Evolutionary conservation across 176 grass and related monocot species (phyloP).

Genomic region (Poa pratensis): DNA sequence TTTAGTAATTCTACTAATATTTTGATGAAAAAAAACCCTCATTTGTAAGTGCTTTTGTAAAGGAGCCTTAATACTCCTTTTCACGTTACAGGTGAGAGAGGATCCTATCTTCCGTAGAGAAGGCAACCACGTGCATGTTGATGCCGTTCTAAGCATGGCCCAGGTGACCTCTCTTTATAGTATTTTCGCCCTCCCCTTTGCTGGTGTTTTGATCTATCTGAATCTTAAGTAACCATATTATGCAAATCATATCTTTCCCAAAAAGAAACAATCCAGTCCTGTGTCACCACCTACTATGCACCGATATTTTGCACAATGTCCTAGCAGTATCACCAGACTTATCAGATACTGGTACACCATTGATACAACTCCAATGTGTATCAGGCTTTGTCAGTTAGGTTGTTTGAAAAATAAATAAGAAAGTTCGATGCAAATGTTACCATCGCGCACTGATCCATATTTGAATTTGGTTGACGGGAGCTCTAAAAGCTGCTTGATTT

Average conservation of each 20-base stretch:
- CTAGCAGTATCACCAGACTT: constrained; percentile 8
- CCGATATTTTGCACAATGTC: background rate
- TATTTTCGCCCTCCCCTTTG: background rate
- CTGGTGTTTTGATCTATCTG: background rate
- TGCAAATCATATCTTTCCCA: background rate
- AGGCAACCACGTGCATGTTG: constrained; percentile 87
- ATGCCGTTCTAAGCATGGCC: constrained; percentile 80
- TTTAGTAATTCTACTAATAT: background rate
- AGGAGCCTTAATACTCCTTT: constrained; percentile 34
- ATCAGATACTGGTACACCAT: background rate
- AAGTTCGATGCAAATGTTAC: background rate
- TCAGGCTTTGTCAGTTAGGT: constrained; percentile 6
- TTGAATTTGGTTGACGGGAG: constrained; percentile 7
- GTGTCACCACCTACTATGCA: constrained; percentile 6
- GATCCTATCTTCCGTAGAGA: constrained; percentile 93
- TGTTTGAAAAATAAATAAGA: constrained; percentile 7
- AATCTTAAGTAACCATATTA: constrained; percentile 2
- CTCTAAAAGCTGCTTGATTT: constrained; percentile 46
- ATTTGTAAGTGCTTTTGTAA: background rate
- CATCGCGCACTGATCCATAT: background rate
- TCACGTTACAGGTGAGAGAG: constrained; percentile 69
- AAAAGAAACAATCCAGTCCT: background rate
- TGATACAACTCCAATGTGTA: background rate
- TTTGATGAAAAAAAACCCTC: background rate
- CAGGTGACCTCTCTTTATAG: constrained; percentile 56